These are phyloP conservation scores for Raphanus hybrid DNA, from an alignment of 441 rosid genomes.

Conservation along the genomic window DNA sequence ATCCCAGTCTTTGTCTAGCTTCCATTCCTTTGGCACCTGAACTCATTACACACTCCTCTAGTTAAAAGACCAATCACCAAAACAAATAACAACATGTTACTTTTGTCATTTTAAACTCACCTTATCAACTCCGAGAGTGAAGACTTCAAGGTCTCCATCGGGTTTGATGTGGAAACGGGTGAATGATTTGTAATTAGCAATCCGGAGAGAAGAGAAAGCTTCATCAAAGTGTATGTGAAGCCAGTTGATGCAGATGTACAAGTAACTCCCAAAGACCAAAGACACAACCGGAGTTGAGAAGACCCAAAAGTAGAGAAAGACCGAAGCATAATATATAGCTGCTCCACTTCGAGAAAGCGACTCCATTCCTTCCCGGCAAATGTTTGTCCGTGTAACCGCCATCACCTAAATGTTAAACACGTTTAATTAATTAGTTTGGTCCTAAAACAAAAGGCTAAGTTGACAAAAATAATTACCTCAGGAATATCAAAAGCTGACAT, in stretches of 20 bases:
- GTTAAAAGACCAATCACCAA: constrained; percentile 6
- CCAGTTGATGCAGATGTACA: constrained; percentile 98
- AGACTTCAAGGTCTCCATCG: constrained; percentile 86
- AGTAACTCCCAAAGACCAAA: constrained; percentile 92
- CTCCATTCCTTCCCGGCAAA: constrained; percentile 82
- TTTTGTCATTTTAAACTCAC: not conserved
- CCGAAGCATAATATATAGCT: constrained; percentile 85
- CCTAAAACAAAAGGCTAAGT: too few relatives aligned
- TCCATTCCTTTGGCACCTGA: constrained; percentile 97
- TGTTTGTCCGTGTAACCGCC: constrained; percentile 90
- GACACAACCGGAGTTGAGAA: constrained; percentile 97
- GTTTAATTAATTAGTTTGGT: too few relatives aligned
- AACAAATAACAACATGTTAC: not conserved
- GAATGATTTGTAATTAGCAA: constrained; percentile 94
- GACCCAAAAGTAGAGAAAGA: constrained; percentile 98
- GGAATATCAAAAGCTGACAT: constrained; percentile 99
- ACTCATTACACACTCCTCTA: not conserved
- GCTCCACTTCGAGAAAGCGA: constrained; percentile 89
- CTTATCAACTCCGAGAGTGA: constrained; percentile 93
- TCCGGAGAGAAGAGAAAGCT: constrained; percentile 97
- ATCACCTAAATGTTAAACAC: constrained; percentile 35
- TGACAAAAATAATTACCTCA: constrained; percentile 56
- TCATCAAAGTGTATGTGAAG: constrained; percentile 96
- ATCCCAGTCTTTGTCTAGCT: constrained; percentile 90
- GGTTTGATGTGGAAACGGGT: constrained; percentile 81